These are phyloP conservation scores for Kuraishia piskuri DNA, from an alignment of 805 yeast species.

Conservation along the genomic window DNA sequence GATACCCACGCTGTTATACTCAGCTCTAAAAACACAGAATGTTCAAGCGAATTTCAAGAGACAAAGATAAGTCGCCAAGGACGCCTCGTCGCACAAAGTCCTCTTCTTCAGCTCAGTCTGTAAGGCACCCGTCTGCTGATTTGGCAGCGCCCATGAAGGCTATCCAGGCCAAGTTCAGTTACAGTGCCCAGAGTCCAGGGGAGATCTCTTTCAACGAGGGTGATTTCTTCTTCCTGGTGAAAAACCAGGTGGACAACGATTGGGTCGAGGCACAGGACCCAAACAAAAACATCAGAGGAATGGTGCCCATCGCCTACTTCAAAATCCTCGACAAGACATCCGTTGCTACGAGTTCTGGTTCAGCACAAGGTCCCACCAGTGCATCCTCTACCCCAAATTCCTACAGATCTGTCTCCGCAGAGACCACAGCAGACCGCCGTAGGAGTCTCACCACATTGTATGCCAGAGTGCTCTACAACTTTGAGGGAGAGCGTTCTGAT, in stretches of 20 bases:
- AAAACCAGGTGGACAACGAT: slow-evolving; percentile 34
- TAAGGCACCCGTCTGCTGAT: background rate
- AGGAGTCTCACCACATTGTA: slow-evolving; percentile 36
- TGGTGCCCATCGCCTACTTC: slow-evolving; percentile 82
- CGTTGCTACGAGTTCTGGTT: slow-evolving; percentile 14
- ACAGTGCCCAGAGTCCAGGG: slow-evolving; percentile 70
- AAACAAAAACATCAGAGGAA: slow-evolving; percentile 62
- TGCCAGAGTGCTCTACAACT: slow-evolving; percentile 81
- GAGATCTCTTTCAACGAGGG: slow-evolving; percentile 76
- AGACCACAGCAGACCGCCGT: slow-evolving; percentile 7
- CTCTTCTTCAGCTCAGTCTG: slow-evolving; percentile 11
- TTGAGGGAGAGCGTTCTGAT: slow-evolving; percentile 74
- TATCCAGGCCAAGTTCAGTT: slow-evolving; percentile 73
- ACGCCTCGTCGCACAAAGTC: slow-evolving; percentile 8
- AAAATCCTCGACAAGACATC: slow-evolving; percentile 65
- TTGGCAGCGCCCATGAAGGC: slow-evolving; percentile 60
- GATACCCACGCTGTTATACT: background rate
- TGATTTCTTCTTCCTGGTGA: slow-evolving; percentile 79
- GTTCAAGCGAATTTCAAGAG: slow-evolving; percentile 23
- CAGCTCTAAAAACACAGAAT: background rate
- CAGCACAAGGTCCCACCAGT: slow-evolving; percentile 11
- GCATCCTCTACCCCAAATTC: background rate
- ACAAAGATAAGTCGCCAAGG: slow-evolving; percentile 15
- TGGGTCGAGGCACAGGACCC: slow-evolving; percentile 93
- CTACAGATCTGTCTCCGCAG: slow-evolving; percentile 6